Evolutionary conservation across 2,329 filamentous ascomycete genomes (phyloP).

Genomic region (Aspergillus persii): DNA sequence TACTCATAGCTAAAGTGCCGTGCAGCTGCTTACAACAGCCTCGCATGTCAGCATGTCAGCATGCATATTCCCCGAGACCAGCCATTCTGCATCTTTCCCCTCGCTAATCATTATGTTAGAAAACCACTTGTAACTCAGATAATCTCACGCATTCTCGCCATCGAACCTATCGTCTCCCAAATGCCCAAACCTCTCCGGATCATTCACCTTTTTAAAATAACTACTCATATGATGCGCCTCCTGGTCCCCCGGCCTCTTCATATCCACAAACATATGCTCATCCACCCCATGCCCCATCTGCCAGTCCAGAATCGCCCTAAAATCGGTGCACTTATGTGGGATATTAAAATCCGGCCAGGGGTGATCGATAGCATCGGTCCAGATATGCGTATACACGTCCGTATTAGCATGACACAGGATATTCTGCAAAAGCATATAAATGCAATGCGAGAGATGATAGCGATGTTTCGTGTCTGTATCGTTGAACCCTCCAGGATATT

Average conservation of each 20-base stretch:
- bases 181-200: background rate
- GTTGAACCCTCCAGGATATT: background rate
- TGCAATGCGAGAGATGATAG: background rate
- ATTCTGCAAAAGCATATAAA: background rate
- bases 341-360: constrained; percentile 2
- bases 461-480: background rate
- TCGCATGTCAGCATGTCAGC: no score
- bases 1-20: no score
- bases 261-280: background rate
- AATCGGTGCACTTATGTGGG: background rate
- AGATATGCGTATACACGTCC: background rate
- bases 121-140: no score
- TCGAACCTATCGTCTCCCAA: background rate
- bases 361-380: background rate
- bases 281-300: background rate
- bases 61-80: no score
- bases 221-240: background rate
- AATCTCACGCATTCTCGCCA: background rate
- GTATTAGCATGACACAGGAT: constrained; percentile 2
- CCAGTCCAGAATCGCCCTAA: background rate
- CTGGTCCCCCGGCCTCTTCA: background rate
- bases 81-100: no score
- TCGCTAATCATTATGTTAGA: no score
- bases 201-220: background rate
- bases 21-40: no score